A percentile compares a stretch with the other conserved stretches of the same genome.
These are phyloP conservation scores for Cardiospermum halicacabum DNA, from an alignment of 345 rosid species.

Conservation along the genomic window DNA sequence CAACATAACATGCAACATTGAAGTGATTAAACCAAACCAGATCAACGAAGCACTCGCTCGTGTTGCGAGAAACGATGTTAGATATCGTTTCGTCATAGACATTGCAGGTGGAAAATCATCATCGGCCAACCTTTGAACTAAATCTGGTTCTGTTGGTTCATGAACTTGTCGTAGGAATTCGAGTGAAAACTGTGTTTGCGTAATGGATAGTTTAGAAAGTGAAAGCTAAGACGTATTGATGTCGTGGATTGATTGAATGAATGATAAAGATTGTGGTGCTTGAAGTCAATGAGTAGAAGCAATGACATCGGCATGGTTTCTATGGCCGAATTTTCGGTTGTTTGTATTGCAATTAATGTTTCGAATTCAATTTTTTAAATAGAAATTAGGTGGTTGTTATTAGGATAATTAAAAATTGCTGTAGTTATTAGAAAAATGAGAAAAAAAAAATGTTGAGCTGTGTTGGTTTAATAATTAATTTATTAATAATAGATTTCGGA, in stretches of 20 bases:
- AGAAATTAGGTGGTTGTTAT: no score
- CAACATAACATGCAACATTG: conserved; percentile 48
- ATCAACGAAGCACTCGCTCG: conserved; percentile 48
- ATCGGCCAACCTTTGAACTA: conserved; percentile 8
- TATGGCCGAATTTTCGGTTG: not conserved
- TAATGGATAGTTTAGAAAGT: no score
- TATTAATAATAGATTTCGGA: no score
- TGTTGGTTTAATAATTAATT: no score
- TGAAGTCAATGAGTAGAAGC: not conserved
- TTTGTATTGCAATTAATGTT: not conserved
- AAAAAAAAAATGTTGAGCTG: no score
- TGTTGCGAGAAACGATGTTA: conserved; percentile 48
- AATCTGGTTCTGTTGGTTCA: no score
- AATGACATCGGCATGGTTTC: not conserved
- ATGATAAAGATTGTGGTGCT: not conserved
- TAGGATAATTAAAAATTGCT: no score
- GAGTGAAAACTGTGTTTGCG: not conserved
- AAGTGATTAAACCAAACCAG: conserved; percentile 30
- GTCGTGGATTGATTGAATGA: not conserved
- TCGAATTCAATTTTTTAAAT: not conserved
- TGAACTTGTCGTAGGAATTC: no score
- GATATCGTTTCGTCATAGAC: conserved; percentile 66
- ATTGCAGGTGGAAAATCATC: conserved; percentile 27
- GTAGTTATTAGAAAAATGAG: no score
- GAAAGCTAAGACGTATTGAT: no score